A percentile compares a stretch with the other conserved stretches of the same genome.
Evolutionary conservation across 306 rosid species (phyloP).

Genomic region (Lathyrus sativus): DNA sequence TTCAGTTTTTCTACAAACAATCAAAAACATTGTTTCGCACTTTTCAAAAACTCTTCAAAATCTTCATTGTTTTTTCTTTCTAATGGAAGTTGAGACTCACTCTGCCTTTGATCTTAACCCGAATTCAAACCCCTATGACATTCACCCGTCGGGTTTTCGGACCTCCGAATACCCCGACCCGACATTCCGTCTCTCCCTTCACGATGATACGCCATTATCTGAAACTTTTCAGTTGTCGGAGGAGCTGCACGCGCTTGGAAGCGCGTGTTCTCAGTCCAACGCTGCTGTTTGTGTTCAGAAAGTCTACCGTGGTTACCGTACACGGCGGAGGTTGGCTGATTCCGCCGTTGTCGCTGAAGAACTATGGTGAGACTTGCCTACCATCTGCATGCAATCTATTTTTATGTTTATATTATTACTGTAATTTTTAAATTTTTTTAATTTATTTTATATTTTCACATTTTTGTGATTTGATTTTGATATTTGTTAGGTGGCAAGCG

Average conservation of each 20-base stretch:
- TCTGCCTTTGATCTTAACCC: constrained; percentile 21
- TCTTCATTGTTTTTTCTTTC: neutral
- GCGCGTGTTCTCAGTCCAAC: constrained; percentile 25
- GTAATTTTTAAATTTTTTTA: neutral
- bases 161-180: constrained; percentile 28
- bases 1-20: neutral
- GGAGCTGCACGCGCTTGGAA: neutral
- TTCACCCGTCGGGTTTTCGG: constrained; percentile 30
- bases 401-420: neutral
- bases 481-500: constrained; percentile 77
- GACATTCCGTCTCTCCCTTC: neutral
- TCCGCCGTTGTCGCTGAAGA: constrained; percentile 92
- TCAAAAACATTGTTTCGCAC: neutral
- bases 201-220: neutral
- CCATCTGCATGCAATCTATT: constrained; percentile 23
- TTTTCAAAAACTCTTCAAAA: neutral
- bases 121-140: constrained; percentile 28
- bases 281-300: constrained; percentile 81
- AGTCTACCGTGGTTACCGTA: constrained; percentile 82
- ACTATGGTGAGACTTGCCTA: constrained; percentile 55
- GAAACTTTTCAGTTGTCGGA: neutral
- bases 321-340: constrained; percentile 90
- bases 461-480: neutral
- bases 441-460: neutral
- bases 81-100: constrained; percentile 38